Base-by-base conservation (phyloP, 768 basidiomycete genomes). In the Pisolithus orientalis region DNA sequence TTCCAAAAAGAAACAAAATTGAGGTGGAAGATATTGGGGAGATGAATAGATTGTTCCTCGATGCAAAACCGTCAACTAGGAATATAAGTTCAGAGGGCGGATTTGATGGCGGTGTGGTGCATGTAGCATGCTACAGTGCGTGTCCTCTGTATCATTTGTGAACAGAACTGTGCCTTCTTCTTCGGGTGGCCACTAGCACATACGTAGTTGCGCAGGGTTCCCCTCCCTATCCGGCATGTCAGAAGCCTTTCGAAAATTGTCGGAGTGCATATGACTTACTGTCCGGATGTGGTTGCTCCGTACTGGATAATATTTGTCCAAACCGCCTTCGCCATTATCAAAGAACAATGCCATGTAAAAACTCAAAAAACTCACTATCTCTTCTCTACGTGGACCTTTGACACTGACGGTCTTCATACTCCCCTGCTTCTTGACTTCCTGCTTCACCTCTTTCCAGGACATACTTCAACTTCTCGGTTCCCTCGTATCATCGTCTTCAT, bases 21-120 rank as follows among this genome's bases (percentile, higher is more conserved):
- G 80, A 84, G 55, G 70, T 84, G 3, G 93, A 97, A 57, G 96
- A 99, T 67, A 84, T 98, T 46, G 77, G 79, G 32, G 94, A 97
- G 76, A 93, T 96, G 85, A 86, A 85, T 57, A 90, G 91, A 63
- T 74, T 99, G 31, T 99, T 99, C 77, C 74, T 97, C 61, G 94
- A 98, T 67, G 93, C 94, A 17, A 95, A 94, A 65, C 85, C 87
- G 0, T 80, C 78, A 52, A 84, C 84, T 16, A 63, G 66, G 24
- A 73, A 78, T 55, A 82, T 83, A 32, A 67, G 69, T 57, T 75
- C 68, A 14, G 64, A 66, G 28, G 72, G 67, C 4, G 66, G 69
- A 24, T 71, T 66, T 48, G 59, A 65, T 38, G 70, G 71, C n/a
- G 60, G 70, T 2, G 53, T 21, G 21, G 2, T 21, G 59, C 25